Evolutionary conservation across 305 asterid species (phyloP), one percentile per base, ranked within the genome.

Genomic region (Ajuga reptans): DNA sequence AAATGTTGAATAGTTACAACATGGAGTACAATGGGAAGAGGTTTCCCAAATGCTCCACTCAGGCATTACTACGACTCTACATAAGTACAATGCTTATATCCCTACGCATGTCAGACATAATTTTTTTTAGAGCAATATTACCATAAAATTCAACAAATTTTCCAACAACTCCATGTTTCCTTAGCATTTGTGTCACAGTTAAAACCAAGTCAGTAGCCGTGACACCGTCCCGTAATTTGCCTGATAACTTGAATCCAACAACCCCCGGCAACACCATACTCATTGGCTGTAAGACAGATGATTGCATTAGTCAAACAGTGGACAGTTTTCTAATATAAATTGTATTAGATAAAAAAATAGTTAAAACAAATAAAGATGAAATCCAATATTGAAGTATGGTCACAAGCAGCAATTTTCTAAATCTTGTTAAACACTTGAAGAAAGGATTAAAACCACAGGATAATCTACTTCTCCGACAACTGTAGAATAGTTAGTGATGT

Each of bases 221-320:
- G 70, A 91, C 96, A 79, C 97, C 96, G 74, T 91, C 77, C 55
- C 72, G 72, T 77, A 91, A 78, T 75, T 89, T 86, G 14, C 96
- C 97, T 3, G 97, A 79, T 73, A 91, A 78, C 80, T 91, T 87
- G 84, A 91, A 91, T 63, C 97, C 97, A 83, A 91, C 97, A 72
- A 91, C 97, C 31, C 96, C 97, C n/a, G 97, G 97, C 75, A 91
- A 81, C 70, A 91, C 97, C 97, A 89, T 91, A 84, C 97, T 89
- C 93, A 91, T 84, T 67, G 97, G 97, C 97, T 91, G 90, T 65
- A 75, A 73, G 27, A 29, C 60, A 69, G 66, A 50, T 51, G 61
- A 54, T 61, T 73, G 56, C 54, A 66, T 61, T 69, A 76, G 75
- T 50, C 54, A 55, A 15, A 79, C 55, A 49, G 49, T 72, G 66